A percentile compares a stretch with the other conserved stretches of the same genome.
phyloP scores from a whole-genome alignment of 345 rosid genomes.

The Carallia brachiata region DNA sequence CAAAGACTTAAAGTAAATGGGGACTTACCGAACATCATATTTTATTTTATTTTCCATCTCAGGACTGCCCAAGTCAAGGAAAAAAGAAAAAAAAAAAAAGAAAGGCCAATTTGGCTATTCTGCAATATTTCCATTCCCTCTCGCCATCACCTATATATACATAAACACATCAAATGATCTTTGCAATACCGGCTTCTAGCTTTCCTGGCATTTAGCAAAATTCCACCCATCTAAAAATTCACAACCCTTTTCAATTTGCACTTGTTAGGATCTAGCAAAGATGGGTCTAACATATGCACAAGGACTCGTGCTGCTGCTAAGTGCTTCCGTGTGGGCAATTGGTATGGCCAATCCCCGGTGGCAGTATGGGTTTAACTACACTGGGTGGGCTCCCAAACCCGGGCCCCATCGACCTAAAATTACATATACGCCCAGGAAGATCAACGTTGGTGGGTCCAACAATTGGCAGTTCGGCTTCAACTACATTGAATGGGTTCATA shows the following conservation, averaged over 20 bases:
- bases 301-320: slow-evolving; percentile 3
- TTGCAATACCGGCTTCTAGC: neutral
- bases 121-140: slow-evolving; percentile 1
- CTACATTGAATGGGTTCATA: slow-evolving; percentile 57
- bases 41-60: neutral
- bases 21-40: neutral
- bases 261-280: neutral
- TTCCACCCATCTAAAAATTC: neutral
- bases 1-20: neutral
- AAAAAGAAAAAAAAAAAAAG: neutral
- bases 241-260: neutral
- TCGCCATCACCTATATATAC: slow-evolving; percentile 7
- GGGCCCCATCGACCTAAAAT: neutral
- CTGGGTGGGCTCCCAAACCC: slow-evolving; percentile 11
- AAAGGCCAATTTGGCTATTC: slow-evolving; percentile 19
- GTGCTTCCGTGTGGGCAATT: slow-evolving; percentile 23
- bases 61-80: neutral
- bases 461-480: slow-evolving; percentile 66
- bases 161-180: neutral
- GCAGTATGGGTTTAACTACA: slow-evolving; percentile 32
- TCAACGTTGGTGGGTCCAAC: slow-evolving; percentile 62
- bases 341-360: slow-evolving; percentile 29
- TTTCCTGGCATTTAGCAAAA: neutral
- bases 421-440: slow-evolving; percentile 29
- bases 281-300: slow-evolving; percentile 19